Base-by-base conservation (phyloP, 164 flowering plant species). In the Cinnamomum micranthum region DNA sequence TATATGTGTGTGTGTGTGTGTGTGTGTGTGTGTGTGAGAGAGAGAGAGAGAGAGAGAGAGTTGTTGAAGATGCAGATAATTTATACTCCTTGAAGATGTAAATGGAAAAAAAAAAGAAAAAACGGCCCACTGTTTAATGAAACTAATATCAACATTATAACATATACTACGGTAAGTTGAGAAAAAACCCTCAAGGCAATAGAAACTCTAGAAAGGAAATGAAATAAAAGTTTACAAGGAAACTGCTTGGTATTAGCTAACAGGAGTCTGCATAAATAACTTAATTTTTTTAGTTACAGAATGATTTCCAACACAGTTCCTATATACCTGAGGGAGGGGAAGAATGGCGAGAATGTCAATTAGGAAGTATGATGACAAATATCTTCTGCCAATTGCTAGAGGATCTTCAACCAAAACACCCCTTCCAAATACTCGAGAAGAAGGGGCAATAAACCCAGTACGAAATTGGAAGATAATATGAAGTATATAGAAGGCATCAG, bases 361-460 rank as follows among this genome's bases (percentile, higher is more conserved):
- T 2, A 91, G 71, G 82, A 95, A 93, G 83, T 86, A 87, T 9
- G 93, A 85, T 65, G 86, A 75, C 76, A 93, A 51, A 78, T 95
- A 95, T 73, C 89, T 83, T 80, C 76, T 89, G 50, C 96, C 98
- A 33, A 93, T 92, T 17, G 75, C 84, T 87, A 81, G 75, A 10
- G 84, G 51, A 84, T 95, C 97, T 83, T 86, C 87, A 73, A 91
- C 95, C 71, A 94, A 78, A 74, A 87, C 92, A 69, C 97, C 99
- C 82, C 94, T 91, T 75, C 97, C 97, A 83, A 95, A 95, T 28
- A 95, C 99, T 71, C 95, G 90, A 63, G 97, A 93, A 69, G 89
- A 82, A 9, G 97, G 98, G 74, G 97, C 97, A 82, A 95, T 90
- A 75, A 88, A 95, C 60, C 92, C 99, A 80, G 98, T 95, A 6